These are phyloP conservation scores for Volvox africanus DNA, from an alignment of 139 green algal genomes.

Conservation along the genomic window DNA sequence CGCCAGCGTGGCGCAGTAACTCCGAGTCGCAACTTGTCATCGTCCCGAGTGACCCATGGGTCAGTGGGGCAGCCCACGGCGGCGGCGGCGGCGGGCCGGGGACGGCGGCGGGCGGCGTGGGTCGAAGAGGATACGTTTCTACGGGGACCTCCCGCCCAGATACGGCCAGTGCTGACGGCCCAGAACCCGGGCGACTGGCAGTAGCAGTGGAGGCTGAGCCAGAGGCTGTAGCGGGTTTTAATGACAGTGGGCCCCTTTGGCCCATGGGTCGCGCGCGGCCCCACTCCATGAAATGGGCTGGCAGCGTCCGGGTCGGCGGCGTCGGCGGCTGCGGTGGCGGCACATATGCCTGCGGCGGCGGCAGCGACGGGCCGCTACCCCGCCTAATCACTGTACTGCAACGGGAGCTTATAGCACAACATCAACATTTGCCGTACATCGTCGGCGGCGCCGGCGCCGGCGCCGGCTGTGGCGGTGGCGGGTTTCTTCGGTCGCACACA, in stretches of 20 bases:
- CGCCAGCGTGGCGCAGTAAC: neutral
- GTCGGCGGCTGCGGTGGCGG: neutral
- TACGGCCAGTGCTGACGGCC: too few species aligned
- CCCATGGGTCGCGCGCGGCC: neutral
- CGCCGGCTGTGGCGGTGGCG: neutral
- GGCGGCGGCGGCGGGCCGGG: too few species aligned
- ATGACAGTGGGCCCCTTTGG: neutral
- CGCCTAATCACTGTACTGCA: conserved; percentile 10
- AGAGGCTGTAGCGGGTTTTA: neutral
- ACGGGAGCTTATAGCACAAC: conserved; percentile 11
- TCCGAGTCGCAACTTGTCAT: neutral
- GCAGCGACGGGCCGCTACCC: neutral
- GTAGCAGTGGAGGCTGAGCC: too few species aligned
- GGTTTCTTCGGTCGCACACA: neutral
- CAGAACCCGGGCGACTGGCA: too few species aligned
- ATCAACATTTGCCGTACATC: neutral
- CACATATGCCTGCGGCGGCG: neutral
- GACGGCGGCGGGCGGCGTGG: neutral
- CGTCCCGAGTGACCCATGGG: neutral
- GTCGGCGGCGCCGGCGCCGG: neutral
- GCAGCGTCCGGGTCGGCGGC: neutral
- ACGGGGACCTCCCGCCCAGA: too few species aligned
- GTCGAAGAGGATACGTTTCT: neutral
- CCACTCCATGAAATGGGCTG: too few species aligned
- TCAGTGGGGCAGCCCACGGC: neutral